Evolutionary conservation across 306 rosid genomes (phyloP).

Genomic region (Medicago arabica): DNA sequence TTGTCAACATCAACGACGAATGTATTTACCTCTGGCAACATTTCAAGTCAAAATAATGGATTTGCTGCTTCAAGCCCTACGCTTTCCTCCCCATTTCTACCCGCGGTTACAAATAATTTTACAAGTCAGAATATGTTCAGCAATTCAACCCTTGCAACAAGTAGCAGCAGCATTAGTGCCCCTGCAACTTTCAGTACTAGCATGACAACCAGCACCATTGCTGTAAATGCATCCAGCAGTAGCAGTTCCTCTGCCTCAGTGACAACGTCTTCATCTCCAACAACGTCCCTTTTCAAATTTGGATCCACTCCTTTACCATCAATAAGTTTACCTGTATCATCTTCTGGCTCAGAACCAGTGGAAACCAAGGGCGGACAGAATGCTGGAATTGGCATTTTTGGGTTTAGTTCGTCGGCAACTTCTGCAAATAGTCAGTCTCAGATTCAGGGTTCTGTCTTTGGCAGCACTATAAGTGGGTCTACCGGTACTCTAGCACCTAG

Average conservation of each 20-base stretch:
- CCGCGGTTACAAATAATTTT: slow-evolving; percentile 43
- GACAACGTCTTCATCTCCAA: slow-evolving; percentile 47
- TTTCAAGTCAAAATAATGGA: slow-evolving; percentile 55
- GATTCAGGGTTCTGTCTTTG: slow-evolving; percentile 52
- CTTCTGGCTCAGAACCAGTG: slow-evolving; percentile 46
- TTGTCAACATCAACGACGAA: slow-evolving; percentile 44
- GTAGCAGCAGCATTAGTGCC: slow-evolving; percentile 27
- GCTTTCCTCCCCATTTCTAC: slow-evolving; percentile 40
- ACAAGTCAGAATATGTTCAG: slow-evolving; percentile 53
- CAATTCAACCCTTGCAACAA: slow-evolving; percentile 44
- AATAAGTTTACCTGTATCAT: slow-evolving; percentile 45
- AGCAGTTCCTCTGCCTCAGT: slow-evolving; percentile 42
- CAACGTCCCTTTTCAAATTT: slow-evolving; percentile 55
- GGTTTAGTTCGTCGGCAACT: slow-evolving; percentile 59
- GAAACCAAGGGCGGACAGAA: slow-evolving; percentile 56
- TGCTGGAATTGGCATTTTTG: slow-evolving; percentile 50
- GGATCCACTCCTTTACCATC: slow-evolving; percentile 47
- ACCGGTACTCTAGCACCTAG: slow-evolving; percentile 46
- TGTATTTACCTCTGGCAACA: slow-evolving; percentile 45
- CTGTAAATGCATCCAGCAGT: slow-evolving; percentile 40
- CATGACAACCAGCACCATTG: slow-evolving; percentile 38
- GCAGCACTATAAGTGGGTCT: slow-evolving; percentile 37
- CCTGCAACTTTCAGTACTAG: slow-evolving; percentile 31
- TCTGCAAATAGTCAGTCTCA: slow-evolving; percentile 58
- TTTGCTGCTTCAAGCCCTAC: slow-evolving; percentile 48